Conservation (phyloP, 164 flowering plant species). For the Chloranthus sessilifolius region DNA sequence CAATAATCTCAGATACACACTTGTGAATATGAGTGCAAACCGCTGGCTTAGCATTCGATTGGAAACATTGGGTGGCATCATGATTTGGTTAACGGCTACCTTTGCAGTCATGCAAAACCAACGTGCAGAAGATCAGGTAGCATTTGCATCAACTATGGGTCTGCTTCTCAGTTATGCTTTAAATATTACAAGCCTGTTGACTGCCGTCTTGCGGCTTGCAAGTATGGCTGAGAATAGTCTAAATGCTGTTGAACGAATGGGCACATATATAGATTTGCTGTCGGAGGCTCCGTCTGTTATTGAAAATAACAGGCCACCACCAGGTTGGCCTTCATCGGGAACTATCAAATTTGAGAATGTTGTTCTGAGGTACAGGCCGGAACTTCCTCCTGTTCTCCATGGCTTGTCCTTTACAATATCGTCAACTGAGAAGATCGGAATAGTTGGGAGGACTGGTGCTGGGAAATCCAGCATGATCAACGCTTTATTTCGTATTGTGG, state of each 20-base stretch:
- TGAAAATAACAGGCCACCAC: constrained; percentile 86
- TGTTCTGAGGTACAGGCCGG: constrained; percentile 89
- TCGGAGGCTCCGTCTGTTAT: constrained; percentile 82
- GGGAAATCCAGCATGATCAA: constrained; percentile 99
- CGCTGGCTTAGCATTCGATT: constrained; percentile 95
- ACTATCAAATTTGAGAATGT: constrained; percentile 81
- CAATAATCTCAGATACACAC: constrained; percentile 84
- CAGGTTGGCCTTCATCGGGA: constrained; percentile 96
- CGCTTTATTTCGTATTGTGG: constrained; percentile 92
- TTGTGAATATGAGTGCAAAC: constrained; percentile 82
- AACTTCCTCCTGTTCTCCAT: constrained; percentile 95
- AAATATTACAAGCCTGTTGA: constrained; percentile 79
- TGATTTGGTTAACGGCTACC: constrained; percentile 98
- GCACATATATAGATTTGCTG: constrained; percentile 84
- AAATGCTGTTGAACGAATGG: constrained; percentile 87
- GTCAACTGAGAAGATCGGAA: constrained; percentile 92
- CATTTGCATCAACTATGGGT: constrained; percentile 99
- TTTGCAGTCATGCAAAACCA: constrained; percentile 97
- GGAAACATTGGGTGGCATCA: constrained; percentile 86
- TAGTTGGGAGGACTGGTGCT: constrained; percentile 98
- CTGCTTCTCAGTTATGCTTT: constrained; percentile 92
- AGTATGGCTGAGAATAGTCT: constrained; percentile 94
- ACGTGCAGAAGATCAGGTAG: constrained; percentile 76
- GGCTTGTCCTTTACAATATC: constrained; percentile 68
- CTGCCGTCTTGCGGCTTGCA: constrained; percentile 83